Evolutionary conservation across 208 protist species (phyloP), one percentile per base, ranked within the genome.

Genomic region (Trypanosoma rangeli): DNA sequence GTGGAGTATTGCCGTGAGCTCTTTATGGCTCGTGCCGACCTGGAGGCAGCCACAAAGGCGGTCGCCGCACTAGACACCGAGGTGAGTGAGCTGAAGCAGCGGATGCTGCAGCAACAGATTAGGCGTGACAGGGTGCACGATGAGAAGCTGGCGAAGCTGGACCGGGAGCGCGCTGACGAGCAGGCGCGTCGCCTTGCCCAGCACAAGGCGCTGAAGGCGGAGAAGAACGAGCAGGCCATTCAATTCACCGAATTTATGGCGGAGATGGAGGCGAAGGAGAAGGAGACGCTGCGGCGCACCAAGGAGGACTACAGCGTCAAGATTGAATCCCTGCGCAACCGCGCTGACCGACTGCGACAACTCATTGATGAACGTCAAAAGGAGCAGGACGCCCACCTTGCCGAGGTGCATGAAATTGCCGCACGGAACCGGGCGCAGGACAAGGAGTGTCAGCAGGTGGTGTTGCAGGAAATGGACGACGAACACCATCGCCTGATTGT

Each of bases 161-260:
- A 95, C 53, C 79, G 84, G 18, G 89, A 97, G 70, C 95, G 93
- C 75, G 64, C 73, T 35, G 80, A 84, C 18, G 87, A 97, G 69
- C 76, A 83, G 75, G 66, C 58, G n/a, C 80, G 80, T 63, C 86
- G 97, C 67, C 68, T 83, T 52, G 68, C 78, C 16, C 77, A 90
- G 64, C 88, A 94, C 64, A 81, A 92, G 31, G 57, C 79, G 0
- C 86, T 98, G 0, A 83, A 91, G 64, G 59, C 86, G 22, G 83
- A 91, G 28, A 97, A 97, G 70, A 96, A 90, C 69, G 93, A 97
- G 73, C 89, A 97, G 80, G 94, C 97, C n/a, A 96, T 97, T 42
- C 86, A 94, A 49, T 97, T 98, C 82, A 97, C 97, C 10, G 94
- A 98, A 74, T 93, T 92, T 64, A 92, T 97, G 74, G 87, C 86